phyloP scores from a whole-genome alignment of 371 early-diverging fungal species.

The Mortierella sp. region DNA sequence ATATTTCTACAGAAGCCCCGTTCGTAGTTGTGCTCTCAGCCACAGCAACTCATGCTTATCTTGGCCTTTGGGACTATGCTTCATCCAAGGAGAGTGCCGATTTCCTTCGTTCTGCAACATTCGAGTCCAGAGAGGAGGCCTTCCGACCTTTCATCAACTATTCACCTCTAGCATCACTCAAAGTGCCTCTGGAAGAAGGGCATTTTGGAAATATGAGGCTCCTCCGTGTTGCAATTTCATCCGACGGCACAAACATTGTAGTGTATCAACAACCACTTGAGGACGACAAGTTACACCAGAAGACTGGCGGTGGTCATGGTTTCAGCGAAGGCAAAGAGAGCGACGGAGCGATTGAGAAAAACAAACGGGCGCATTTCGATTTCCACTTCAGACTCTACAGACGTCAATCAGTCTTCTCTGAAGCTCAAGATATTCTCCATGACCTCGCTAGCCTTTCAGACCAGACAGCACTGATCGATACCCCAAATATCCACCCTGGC shows the following conservation, averaged over 20 bases:
- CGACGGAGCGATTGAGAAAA: neutral
- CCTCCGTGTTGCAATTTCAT: conserved; percentile 10
- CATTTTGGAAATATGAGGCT: conserved; percentile 13
- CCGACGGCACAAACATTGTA: conserved; percentile 10
- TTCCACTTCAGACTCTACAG: conserved; percentile 18
- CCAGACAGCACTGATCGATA: conserved; percentile 1
- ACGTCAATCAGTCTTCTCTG: conserved; percentile 1
- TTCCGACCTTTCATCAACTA: conserved; percentile 2
- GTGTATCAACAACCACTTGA: conserved; percentile 19
- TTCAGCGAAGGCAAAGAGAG: too few species aligned
- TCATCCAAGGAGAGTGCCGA: neutral
- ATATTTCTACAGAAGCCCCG: conserved; percentile 7
- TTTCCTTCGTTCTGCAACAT: neutral
- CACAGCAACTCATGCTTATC: neutral
- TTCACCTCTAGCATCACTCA: conserved; percentile 4
- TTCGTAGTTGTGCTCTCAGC: conserved; percentile 18
- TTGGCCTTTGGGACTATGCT: conserved; percentile 16
- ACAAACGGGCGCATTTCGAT: neutral
- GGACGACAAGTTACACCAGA: conserved; percentile 7
- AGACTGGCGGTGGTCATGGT: too few species aligned
- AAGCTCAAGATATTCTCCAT: neutral
- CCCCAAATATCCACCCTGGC: neutral
- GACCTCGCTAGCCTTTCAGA: too few species aligned
- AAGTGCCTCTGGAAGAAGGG: conserved; percentile 14
- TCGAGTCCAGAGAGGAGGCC: neutral